A percentile compares a stretch with the other conserved stretches of the same genome.
These are phyloP conservation scores for Trichomonascaceae sp. DNA, from an alignment of 1,139 yeast species.

Conservation along the genomic window DNA sequence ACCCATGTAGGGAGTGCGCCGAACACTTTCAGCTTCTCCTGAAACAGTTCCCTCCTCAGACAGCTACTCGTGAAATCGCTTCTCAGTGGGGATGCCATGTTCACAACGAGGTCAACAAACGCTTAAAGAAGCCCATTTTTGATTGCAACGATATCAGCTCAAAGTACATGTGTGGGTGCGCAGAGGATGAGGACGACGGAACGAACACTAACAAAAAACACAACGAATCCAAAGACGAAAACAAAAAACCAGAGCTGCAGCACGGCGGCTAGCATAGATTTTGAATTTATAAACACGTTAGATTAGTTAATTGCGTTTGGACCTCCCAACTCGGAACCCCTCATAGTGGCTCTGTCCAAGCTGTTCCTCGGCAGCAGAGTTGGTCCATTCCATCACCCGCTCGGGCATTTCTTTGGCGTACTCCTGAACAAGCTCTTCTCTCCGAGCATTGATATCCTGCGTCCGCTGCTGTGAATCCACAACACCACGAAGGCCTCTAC, in stretches of 20 bases:
- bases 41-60: conserved; percentile 71
- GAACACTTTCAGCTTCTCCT: conserved; percentile 69
- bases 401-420: conserved; percentile 9
- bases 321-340: neutral
- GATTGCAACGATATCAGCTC: conserved; percentile 78
- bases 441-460: conserved; percentile 20
- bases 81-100: conserved; percentile 94
- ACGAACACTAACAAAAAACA: neutral
- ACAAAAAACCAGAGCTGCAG: conserved; percentile 2
- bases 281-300: conserved; percentile 1
- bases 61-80: conserved; percentile 62
- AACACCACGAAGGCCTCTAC: conserved; percentile 2
- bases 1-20: conserved; percentile 65
- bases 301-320: neutral
- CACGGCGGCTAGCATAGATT: conserved; percentile 6
- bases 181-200: conserved; percentile 47
- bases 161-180: conserved; percentile 95
- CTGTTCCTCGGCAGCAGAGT: conserved; percentile 14
- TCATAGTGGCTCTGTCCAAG: conserved; percentile 19
- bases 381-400: conserved; percentile 19
- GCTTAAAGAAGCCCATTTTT: conserved; percentile 55
- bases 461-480: conserved; percentile 2
- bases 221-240: neutral
- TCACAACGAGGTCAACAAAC: conserved; percentile 76
- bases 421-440: conserved; percentile 12